These are phyloP conservation scores for Batrachochytrium dendrobatidis DNA, from an alignment of 371 early-diverging fungal species.

Conservation along the genomic window DNA sequence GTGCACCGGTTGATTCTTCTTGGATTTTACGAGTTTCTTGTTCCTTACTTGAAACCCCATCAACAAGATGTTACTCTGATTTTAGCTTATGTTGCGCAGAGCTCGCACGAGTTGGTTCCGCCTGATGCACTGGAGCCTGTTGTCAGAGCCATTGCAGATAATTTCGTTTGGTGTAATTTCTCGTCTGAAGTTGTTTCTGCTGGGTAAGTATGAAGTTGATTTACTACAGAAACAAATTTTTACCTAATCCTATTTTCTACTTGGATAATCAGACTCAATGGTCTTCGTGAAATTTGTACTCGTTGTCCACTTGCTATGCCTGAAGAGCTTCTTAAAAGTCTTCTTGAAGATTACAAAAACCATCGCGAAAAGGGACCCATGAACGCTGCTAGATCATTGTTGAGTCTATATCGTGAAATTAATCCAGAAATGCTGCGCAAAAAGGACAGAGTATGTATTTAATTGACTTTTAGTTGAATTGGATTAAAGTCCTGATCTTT, in stretches of 20 bases:
- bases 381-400: constrained; percentile 84
- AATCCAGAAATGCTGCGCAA: constrained; percentile 86
- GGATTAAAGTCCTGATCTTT: neutral
- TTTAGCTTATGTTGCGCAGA: constrained; percentile 85
- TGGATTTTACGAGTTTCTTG: constrained; percentile 80
- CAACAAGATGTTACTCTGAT: constrained; percentile 89
- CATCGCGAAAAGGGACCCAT: constrained; percentile 80
- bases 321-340: constrained; percentile 72
- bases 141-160: constrained; percentile 82
- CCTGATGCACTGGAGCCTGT: constrained; percentile 83
- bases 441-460: constrained; percentile 66
- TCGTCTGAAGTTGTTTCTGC: constrained; percentile 90
- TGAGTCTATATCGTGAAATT: constrained; percentile 83
- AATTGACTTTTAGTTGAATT: neutral
- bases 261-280: constrained; percentile 59
- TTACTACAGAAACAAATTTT: no score
- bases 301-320: constrained; percentile 89
- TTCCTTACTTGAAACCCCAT: constrained; percentile 82
- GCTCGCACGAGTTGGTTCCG: constrained; percentile 84
- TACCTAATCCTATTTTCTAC: neutral
- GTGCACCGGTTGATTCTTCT: constrained; percentile 85
- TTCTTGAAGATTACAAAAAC: constrained; percentile 80
- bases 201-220: constrained; percentile 26
- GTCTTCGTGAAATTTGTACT: constrained; percentile 83
- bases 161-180: constrained; percentile 87